Percentiles rank a stretch among this genome's conserved stretches.
These are phyloP conservation scores for Brassica cretica DNA, from an alignment of 345 rosid genomes.

Conservation along the genomic window DNA sequence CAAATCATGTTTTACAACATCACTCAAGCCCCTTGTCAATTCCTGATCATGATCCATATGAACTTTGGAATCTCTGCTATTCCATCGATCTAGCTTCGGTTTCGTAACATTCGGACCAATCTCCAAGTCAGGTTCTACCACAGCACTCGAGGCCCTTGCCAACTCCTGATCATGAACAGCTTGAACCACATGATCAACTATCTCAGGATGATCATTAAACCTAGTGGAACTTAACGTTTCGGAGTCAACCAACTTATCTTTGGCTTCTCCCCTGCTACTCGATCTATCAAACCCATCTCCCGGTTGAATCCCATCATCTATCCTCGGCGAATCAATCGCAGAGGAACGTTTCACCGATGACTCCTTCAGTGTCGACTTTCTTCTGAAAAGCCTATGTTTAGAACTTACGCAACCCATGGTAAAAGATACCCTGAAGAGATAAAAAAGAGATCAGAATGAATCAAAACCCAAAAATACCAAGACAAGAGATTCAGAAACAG, in stretches of 20 bases:
- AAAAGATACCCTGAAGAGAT: neutral
- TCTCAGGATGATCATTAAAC: slow-evolving; percentile 26
- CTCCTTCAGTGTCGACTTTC: slow-evolving; percentile 50
- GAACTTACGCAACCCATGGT: slow-evolving; percentile 83
- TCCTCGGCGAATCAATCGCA: slow-evolving; percentile 53
- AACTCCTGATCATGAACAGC: slow-evolving; percentile 11
- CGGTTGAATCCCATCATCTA: slow-evolving; percentile 50
- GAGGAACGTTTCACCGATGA: slow-evolving; percentile 53
- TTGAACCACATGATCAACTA: slow-evolving; percentile 17
- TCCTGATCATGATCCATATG: slow-evolving; percentile 7
- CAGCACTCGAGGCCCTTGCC: neutral
- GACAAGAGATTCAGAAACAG: neutral
- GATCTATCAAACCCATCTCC: slow-evolving; percentile 26
- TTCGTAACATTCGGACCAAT: slow-evolving; percentile 58
- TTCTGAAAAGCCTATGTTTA: slow-evolving; percentile 42
- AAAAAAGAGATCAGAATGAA: slow-evolving; percentile 16
- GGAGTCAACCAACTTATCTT: slow-evolving; percentile 23
- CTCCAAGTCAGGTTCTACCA: slow-evolving; percentile 14
- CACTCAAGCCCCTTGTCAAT: neutral
- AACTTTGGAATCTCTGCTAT: slow-evolving; percentile 52
- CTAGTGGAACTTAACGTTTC: slow-evolving; percentile 15
- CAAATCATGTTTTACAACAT: slow-evolving; percentile 12
- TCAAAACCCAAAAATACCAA: slow-evolving; percentile 2
- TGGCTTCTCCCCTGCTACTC: slow-evolving; percentile 6
- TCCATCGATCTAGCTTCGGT: slow-evolving; percentile 44